A percentile compares a stretch with the other conserved stretches of the same genome.
These are phyloP conservation scores for Syncephalastrum racemosum DNA, from an alignment of 371 early-diverging fungal species.

Conservation along the genomic window DNA sequence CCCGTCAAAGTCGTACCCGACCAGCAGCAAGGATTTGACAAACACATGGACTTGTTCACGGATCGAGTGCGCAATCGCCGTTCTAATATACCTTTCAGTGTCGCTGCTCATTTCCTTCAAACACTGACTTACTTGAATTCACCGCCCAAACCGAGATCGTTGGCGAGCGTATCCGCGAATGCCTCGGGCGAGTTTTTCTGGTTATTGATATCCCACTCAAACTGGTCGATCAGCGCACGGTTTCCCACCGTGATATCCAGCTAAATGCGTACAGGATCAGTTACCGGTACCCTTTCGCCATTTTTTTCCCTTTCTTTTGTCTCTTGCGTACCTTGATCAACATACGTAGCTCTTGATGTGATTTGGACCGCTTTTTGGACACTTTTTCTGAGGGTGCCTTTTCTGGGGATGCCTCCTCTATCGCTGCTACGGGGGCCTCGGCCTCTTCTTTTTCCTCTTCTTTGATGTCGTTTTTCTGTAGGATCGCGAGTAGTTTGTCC, in stretches of 20 bases:
- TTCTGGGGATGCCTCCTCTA: too few relatives aligned
- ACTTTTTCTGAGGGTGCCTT: slow-evolving; percentile 38
- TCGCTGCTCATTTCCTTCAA: neutral
- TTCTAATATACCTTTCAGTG: slow-evolving; percentile 40
- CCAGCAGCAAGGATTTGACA: slow-evolving; percentile 77
- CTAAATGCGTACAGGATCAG: slow-evolving; percentile 26
- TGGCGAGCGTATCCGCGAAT: slow-evolving; percentile 69
- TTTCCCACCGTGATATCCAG: slow-evolving; percentile 86
- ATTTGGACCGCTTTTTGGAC: neutral
- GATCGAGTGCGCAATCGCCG: slow-evolving; percentile 90
- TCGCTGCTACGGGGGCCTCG: too few relatives aligned
- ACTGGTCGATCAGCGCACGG: slow-evolving; percentile 80
- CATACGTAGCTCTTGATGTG: slow-evolving; percentile 39
- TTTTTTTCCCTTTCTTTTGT: neutral
- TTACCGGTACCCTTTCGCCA: slow-evolving; percentile 2
- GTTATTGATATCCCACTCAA: slow-evolving; percentile 91
- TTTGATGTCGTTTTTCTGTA: neutral
- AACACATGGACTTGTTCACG: slow-evolving; percentile 91
- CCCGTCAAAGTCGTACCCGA: slow-evolving; percentile 75
- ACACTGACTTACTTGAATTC: slow-evolving; percentile 69
- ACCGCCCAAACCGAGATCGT: slow-evolving; percentile 69
- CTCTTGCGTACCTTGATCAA: slow-evolving; percentile 57
- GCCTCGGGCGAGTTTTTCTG: slow-evolving; percentile 71
- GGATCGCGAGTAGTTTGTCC: too few relatives aligned
- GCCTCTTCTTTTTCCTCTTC: slow-evolving; percentile 74